These are phyloP conservation scores for Fonsecaea erecta DNA, from an alignment of 2,329 filamentous ascomycete species.

Conservation along the genomic window DNA sequence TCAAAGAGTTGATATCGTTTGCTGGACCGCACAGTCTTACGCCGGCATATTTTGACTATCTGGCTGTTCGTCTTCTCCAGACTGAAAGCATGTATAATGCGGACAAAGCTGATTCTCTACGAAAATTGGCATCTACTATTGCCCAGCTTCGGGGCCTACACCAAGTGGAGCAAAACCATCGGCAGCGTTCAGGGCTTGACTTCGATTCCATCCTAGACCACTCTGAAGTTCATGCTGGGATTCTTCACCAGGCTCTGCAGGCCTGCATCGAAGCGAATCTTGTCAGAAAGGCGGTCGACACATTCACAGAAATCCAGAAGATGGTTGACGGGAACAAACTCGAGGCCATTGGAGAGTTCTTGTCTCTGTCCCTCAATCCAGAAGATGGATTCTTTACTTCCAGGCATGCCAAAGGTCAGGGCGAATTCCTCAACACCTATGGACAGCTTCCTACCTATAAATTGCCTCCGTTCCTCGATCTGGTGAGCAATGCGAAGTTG, in stretches of 20 bases:
- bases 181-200: conserved; percentile 7
- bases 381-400: conserved; percentile 26
- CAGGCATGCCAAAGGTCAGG: conserved; percentile 11
- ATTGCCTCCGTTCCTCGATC: conserved; percentile 57
- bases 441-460: conserved; percentile 37
- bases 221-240: conserved; percentile 30
- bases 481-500: conserved; percentile 52
- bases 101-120: conserved; percentile 51
- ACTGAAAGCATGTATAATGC: conserved; percentile 53
- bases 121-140: conserved; percentile 30
- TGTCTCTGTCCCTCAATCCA: conserved; percentile 17
- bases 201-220: conserved; percentile 29
- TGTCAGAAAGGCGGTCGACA: conserved; percentile 28
- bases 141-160: conserved; percentile 17
- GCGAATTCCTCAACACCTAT: conserved; percentile 34
- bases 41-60: conserved; percentile 43
- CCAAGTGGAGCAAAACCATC: neutral
- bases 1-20: conserved; percentile 50
- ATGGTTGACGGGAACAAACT: conserved; percentile 52
- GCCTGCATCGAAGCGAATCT: conserved; percentile 42
- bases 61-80: conserved; percentile 57
- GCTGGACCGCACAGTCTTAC: conserved; percentile 42
- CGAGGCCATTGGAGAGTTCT: conserved; percentile 34
- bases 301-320: conserved; percentile 37
- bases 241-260: conserved; percentile 48